Percentiles rank a stretch among this genome's conserved stretches.
These are phyloP conservation scores for Dioscorea cayenensis DNA, from an alignment of 116 monocot species.

Conservation along the genomic window DNA sequence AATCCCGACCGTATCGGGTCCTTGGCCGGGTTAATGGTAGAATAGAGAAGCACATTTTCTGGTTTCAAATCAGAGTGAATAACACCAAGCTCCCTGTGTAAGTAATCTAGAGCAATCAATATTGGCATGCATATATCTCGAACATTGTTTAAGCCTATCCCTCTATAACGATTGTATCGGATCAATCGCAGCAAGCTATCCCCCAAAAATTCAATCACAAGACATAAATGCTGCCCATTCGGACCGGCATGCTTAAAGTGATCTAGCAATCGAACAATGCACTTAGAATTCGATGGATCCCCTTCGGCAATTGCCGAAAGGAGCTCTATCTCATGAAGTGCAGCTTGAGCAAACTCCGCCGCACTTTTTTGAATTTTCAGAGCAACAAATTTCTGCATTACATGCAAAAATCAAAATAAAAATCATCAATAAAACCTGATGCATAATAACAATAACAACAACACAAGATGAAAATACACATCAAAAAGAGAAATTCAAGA, in stretches of 20 bases:
- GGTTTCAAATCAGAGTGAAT: slow-evolving; percentile 60
- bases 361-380: slow-evolving; percentile 72
- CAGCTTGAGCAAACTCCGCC: slow-evolving; percentile 42
- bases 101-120: slow-evolving; percentile 51
- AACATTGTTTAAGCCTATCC: slow-evolving; percentile 46
- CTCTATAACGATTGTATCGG: slow-evolving; percentile 50
- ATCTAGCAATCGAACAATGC: slow-evolving; percentile 35
- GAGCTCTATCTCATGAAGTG: slow-evolving; percentile 61
- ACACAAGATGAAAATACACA: neutral
- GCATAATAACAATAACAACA: neutral
- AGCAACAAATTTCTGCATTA: slow-evolving; percentile 48
- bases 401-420: neutral
- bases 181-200: slow-evolving; percentile 56
- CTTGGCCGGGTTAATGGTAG: slow-evolving; percentile 50
- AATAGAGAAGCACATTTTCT: slow-evolving; percentile 59
- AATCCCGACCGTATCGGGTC: slow-evolving; percentile 45
- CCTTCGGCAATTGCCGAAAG: slow-evolving; percentile 50
- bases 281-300: slow-evolving; percentile 48
- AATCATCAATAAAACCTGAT: neutral
- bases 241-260: slow-evolving; percentile 63
- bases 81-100: slow-evolving; percentile 49
- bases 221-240: slow-evolving; percentile 56
- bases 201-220: slow-evolving; percentile 52
- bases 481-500: neutral
- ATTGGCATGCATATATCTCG: slow-evolving; percentile 41